Evolutionary conservation across 306 rosid genomes (phyloP).

Genomic region (Argentina anserina): DNA sequence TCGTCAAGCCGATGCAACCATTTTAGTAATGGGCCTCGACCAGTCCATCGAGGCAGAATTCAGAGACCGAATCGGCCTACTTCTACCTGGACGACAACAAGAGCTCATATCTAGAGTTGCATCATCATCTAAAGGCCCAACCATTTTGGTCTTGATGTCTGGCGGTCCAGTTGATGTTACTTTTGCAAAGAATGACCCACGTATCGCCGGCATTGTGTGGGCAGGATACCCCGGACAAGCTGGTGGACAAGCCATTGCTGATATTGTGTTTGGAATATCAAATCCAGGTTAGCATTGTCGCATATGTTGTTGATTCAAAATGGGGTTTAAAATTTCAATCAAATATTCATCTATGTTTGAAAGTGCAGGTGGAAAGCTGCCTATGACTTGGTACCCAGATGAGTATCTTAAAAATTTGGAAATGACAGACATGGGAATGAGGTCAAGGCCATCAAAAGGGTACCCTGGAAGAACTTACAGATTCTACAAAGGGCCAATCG

Average conservation of each 20-base stretch:
- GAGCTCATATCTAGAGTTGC: slow-evolving; percentile 70
- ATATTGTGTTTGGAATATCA: slow-evolving; percentile 52
- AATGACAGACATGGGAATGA: slow-evolving; percentile 85
- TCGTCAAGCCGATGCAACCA: slow-evolving; percentile 60
- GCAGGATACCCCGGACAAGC: slow-evolving; percentile 93
- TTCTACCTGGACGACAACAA: slow-evolving; percentile 77
- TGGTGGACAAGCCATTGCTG: slow-evolving; percentile 86
- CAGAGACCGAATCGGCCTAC: slow-evolving; percentile 48
- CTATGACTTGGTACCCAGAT: slow-evolving; percentile 91
- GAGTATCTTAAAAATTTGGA: slow-evolving; percentile 57
- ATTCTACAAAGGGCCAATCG: slow-evolving; percentile 72
- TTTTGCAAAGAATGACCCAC: slow-evolving; percentile 57
- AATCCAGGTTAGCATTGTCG: slow-evolving; percentile 50
- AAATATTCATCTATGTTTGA: neutral
- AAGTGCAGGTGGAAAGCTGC: slow-evolving; percentile 66
- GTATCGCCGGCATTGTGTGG: slow-evolving; percentile 59
- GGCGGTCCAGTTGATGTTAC: slow-evolving; percentile 80
- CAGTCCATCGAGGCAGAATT: slow-evolving; percentile 87
- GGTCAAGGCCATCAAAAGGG: slow-evolving; percentile 38
- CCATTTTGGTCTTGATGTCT: slow-evolving; percentile 69
- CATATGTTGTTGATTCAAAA: neutral
- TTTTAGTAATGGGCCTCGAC: slow-evolving; percentile 74
- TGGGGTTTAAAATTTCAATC: neutral
- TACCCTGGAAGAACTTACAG: slow-evolving; percentile 90
- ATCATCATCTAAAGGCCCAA: slow-evolving; percentile 70